Conservation (phyloP, 805 yeast genomes). For the Yarrowia alimentaria region DNA sequence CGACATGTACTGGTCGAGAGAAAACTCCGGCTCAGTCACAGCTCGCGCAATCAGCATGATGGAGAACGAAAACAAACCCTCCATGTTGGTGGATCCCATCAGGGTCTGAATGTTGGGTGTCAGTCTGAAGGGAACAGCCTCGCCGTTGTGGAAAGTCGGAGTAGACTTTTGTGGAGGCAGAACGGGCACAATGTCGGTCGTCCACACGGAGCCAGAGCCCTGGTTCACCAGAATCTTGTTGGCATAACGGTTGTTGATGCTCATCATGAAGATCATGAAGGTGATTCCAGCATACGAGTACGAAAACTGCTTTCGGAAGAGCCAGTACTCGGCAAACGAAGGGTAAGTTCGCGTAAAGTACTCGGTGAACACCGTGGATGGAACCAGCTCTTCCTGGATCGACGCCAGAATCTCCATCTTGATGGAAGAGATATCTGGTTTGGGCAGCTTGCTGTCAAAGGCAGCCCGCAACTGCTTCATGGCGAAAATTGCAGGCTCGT, state of each 20-base stretch:
- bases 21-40: conserved; percentile 86
- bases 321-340: conserved; percentile 92
- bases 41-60: conserved; percentile 84
- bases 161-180: conserved; percentile 51
- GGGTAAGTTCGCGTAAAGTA: conserved; percentile 69
- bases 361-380: conserved; percentile 75
- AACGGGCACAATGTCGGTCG: conserved; percentile 88
- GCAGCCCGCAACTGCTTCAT: conserved; percentile 87
- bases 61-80: conserved; percentile 85
- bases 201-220: conserved; percentile 85
- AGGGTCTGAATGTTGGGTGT: conserved; percentile 93
- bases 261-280: conserved; percentile 91
- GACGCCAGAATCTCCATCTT: conserved; percentile 90
- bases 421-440: conserved; percentile 84
- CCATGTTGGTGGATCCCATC: conserved; percentile 91
- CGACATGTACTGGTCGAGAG: conserved; percentile 86
- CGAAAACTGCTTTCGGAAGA: conserved; percentile 91
- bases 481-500: conserved; percentile 85
- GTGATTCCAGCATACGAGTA: conserved; percentile 92
- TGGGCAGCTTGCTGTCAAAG: conserved; percentile 87
- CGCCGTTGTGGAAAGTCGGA: conserved; percentile 87
- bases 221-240: conserved; percentile 83
- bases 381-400: conserved; percentile 82
- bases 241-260: conserved; percentile 89
- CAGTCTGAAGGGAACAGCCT: conserved; percentile 91